Percentiles rank a stretch among this genome's conserved stretches.
Evolutionary conservation across 495 filamentous ascomycete genomes (phyloP).

Genomic region (Xylaria sp.): DNA sequence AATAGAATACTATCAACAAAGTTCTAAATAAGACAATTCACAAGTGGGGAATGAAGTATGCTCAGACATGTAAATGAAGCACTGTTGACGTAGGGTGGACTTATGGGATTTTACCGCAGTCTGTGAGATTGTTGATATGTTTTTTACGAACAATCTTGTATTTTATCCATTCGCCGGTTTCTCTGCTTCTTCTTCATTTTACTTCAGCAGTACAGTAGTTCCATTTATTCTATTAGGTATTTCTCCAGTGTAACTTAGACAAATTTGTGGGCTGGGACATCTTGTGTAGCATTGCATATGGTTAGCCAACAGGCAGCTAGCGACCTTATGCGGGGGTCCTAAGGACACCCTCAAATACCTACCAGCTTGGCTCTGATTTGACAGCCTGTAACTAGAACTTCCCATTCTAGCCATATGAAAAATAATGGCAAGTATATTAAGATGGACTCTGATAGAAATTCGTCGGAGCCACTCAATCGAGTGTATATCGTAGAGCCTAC

Average conservation of each 20-base stretch:
- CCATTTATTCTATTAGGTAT: no score
- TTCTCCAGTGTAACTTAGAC: neutral
- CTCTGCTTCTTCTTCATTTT: neutral
- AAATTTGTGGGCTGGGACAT: neutral
- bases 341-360: neutral
- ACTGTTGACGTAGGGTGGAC: neutral
- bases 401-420: neutral
- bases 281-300: neutral
- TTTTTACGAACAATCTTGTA: neutral
- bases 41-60: neutral
- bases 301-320: no score
- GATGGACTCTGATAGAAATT: neutral
- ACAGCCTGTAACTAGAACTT: no score
- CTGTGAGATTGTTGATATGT: neutral
- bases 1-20: neutral
- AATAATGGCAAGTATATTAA: neutral
- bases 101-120: neutral
- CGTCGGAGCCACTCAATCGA: neutral
- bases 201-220: neutral
- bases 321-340: neutral
- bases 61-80: no score
- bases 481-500: slow-evolving; percentile 5
- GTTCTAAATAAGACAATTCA: no score
- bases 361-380: neutral
- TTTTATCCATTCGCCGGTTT: neutral